Evolutionary conservation across 164 flowering plant genomes (phyloP), one percentile per base, ranked within the genome.

Genomic region (Vitis vinifera): DNA sequence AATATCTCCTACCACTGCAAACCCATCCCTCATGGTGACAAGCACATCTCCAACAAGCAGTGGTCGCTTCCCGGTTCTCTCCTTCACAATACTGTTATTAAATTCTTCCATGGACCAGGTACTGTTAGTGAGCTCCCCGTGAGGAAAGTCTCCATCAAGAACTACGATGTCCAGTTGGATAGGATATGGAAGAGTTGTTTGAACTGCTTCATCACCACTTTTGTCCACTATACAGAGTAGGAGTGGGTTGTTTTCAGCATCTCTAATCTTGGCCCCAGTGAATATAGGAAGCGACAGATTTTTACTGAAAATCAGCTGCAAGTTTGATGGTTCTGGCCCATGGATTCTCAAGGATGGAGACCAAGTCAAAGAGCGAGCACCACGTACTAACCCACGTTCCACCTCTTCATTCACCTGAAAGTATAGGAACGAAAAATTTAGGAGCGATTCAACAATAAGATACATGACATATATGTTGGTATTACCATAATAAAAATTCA

Each of bases 351-450:
- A 19, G 7, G 91, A 82, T 15, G 88, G 79, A 1, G 88, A 76
- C 55, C 83, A 71, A 3, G 62, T 58, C 16, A 77, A 2, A 0
- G 74, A 8, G 9, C 78, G 72, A 10, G 79, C 13, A 9, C 70
- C n/a, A 2, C 77, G 79, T 19, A 59, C 61, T 2, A 92, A 57
- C 19, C 80, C 81, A 10, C 55, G 71, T 16, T 86, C 90, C 50
- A 90, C 79, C 75, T 92, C 97, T 75, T 92, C 95, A 37, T 69
- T 69, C 62, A 92, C 90, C 97, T 92, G 58, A 63, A 62, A 51
- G 19, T 3, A 23, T 23, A 23, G 17, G 44, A 37, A 37, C 4
- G 44, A 37, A 37, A 37, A 37, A 23, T 23, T 23, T 23, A 23
- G 27, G 27, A 1, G 27, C 2, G 1, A 23, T 23, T 37, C 44